phyloP scores from a whole-genome alignment of 192 early-diverging fungal genomes.

The Podila horticola region DNA sequence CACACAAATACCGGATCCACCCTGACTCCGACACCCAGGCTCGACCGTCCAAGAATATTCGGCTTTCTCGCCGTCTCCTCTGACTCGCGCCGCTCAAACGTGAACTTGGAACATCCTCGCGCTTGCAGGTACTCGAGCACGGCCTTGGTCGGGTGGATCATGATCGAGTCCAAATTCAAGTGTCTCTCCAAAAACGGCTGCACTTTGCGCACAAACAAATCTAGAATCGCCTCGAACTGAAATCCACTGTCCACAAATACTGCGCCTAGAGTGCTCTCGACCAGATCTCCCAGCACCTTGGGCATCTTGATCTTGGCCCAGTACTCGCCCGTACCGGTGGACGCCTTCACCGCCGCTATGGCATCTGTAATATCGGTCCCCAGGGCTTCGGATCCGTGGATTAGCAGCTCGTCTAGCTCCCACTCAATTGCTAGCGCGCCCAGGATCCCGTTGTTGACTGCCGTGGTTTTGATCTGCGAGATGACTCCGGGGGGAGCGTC shows the following conservation, averaged over 20 bases:
- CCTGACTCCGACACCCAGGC: background rate
- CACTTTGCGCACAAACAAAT: conserved; percentile 45
- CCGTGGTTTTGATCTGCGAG: conserved; percentile 80
- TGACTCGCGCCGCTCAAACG: background rate
- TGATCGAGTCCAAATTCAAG: conserved; percentile 54
- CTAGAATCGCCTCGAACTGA: conserved; percentile 10
- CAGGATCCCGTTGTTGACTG: conserved; percentile 88
- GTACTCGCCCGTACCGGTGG: conserved; percentile 61
- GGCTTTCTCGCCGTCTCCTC: background rate
- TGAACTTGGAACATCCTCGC: conserved; percentile 52
- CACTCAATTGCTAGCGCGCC: conserved; percentile 72
- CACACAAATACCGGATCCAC: background rate
- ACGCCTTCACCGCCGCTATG: background rate
- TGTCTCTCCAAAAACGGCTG: conserved; percentile 53
- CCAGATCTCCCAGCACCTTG: conserved; percentile 85
- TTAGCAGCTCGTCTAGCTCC: conserved; percentile 74
- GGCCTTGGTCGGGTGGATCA: conserved; percentile 56
- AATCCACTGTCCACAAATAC: conserved; percentile 84
- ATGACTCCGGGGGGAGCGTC: conserved; percentile 75
- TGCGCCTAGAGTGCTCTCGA: conserved; percentile 89
- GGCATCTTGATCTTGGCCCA: conserved; percentile 83
- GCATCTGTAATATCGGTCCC: background rate
- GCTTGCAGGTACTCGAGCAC: conserved; percentile 51
- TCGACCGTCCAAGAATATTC: background rate
- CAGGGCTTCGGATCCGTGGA: background rate